A percentile compares a stretch with the other conserved stretches of the same genome.
These are phyloP conservation scores for Persicaria maculosa DNA, from an alignment of 148 eudicot species.

Conservation along the genomic window DNA sequence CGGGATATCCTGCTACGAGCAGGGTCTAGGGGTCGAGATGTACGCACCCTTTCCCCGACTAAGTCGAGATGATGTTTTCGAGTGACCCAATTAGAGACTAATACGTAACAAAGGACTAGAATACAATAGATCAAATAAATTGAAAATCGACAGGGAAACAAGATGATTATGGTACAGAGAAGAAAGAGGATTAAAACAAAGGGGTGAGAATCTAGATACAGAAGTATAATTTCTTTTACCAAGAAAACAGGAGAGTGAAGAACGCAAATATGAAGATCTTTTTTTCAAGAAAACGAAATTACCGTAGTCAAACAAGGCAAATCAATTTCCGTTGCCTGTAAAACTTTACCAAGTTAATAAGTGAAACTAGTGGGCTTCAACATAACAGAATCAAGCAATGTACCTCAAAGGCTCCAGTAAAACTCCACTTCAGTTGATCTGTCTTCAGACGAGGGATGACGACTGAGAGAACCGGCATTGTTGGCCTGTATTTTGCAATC, in stretches of 20 bases:
- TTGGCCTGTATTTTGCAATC: constrained; percentile 93
- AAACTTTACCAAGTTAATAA: constrained; percentile 21
- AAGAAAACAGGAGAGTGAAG: neutral
- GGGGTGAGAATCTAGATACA: neutral
- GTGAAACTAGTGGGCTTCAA: neutral
- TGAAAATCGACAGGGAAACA: too few species aligned
- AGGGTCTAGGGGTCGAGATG: too few species aligned
- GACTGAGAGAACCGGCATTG: constrained; percentile 93
- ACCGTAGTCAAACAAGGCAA: constrained; percentile 23
- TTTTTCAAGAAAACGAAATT: constrained; percentile 15
- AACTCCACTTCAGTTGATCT: constrained; percentile 83
- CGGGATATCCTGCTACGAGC: too few species aligned
- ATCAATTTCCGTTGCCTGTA: constrained; percentile 23
- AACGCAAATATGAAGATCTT: neutral
- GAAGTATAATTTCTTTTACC: too few species aligned
- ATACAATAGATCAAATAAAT: too few species aligned
- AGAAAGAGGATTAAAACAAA: neutral
- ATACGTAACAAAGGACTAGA: too few species aligned
- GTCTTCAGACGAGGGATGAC: constrained; percentile 89
- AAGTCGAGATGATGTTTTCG: too few species aligned
- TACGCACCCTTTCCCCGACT: too few species aligned
- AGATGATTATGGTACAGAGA: neutral
- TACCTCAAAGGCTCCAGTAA: constrained; percentile 98
- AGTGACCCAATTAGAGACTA: too few species aligned
- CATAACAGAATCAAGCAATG: constrained; percentile 8